Evolutionary conservation across 208 protist genomes (phyloP).

Genomic region (Tetramitus jugosus): DNA sequence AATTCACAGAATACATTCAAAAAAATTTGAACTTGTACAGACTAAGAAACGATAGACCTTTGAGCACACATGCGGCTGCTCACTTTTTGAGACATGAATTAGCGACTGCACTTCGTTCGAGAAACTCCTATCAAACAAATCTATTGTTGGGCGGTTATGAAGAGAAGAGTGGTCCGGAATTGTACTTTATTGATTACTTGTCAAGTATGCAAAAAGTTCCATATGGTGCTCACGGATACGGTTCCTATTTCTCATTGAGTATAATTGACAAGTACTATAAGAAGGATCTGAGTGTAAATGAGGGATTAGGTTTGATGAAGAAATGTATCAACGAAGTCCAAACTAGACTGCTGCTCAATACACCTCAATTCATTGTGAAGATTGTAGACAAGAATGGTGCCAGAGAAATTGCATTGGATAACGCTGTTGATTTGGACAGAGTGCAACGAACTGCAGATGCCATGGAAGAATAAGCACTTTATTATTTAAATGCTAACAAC

Average conservation of each 20-base stretch:
- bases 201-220: slow-evolving; percentile 73
- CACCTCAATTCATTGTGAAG: slow-evolving; percentile 75
- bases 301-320: slow-evolving; percentile 77
- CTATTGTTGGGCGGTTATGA: slow-evolving; percentile 80
- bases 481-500: no score
- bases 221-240: slow-evolving; percentile 84
- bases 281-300: slow-evolving; percentile 71
- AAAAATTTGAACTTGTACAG: slow-evolving; percentile 71
- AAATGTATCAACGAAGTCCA: slow-evolving; percentile 82
- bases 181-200: slow-evolving; percentile 91
- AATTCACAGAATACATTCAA: slow-evolving; percentile 85
- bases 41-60: slow-evolving; percentile 62
- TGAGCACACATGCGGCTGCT: slow-evolving; percentile 63
- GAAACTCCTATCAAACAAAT: slow-evolving; percentile 72
- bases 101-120: slow-evolving; percentile 64
- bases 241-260: slow-evolving; percentile 69
- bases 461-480: no score
- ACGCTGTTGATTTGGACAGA: no score
- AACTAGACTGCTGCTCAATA: slow-evolving; percentile 71
- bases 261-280: slow-evolving; percentile 76
- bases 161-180: slow-evolving; percentile 49
- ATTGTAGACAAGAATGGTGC: slow-evolving; percentile 70
- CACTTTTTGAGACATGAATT: slow-evolving; percentile 74
- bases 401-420: background rate
- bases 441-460: no score